Conservation (phyloP, 1,284 basidiomycete genomes). For the Trametes hirsuta region DNA sequence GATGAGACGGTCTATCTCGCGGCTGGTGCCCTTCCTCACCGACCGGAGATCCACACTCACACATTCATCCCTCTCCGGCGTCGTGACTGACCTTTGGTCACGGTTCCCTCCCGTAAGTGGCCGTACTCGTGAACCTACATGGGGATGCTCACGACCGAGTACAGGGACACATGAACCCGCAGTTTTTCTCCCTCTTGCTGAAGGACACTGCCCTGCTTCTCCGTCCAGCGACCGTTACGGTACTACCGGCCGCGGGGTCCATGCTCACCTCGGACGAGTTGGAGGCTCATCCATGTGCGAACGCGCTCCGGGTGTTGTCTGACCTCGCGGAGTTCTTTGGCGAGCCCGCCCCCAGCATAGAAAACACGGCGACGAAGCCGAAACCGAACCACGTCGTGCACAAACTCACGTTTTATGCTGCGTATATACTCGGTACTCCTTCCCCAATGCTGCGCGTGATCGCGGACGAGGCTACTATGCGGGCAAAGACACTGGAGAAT, state of each 20-base stretch:
- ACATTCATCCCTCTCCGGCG: constrained; percentile 50
- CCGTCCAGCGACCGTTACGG: constrained; percentile 48
- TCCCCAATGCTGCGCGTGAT: constrained; percentile 41
- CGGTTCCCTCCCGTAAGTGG: constrained; percentile 52
- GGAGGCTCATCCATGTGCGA: constrained; percentile 42
- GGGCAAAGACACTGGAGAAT: constrained; percentile 30
- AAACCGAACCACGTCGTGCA: constrained; percentile 48
- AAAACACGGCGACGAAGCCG: constrained; percentile 1
- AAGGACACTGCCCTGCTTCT: constrained; percentile 55
- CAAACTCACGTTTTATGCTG: constrained; percentile 63
- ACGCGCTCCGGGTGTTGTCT: constrained; percentile 52
- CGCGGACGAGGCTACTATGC: constrained; percentile 42
- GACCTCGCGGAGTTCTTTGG: constrained; percentile 49
- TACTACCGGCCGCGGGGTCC: constrained; percentile 29
- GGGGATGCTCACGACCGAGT: constrained; percentile 6
- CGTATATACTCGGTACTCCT: constrained; percentile 49
- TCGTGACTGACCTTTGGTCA: constrained; percentile 65
- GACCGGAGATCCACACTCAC: constrained; percentile 57
- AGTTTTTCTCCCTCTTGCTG: constrained; percentile 54
- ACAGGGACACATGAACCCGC: constrained; percentile 50
- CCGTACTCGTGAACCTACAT: background rate
- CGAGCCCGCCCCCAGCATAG: background rate
- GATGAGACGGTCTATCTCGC: constrained; percentile 50
- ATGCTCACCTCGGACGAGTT: constrained; percentile 9
- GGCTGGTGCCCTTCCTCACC: constrained; percentile 62